Base-by-base conservation (phyloP, 106 monocot species). In the Acorus gramineus region DNA sequence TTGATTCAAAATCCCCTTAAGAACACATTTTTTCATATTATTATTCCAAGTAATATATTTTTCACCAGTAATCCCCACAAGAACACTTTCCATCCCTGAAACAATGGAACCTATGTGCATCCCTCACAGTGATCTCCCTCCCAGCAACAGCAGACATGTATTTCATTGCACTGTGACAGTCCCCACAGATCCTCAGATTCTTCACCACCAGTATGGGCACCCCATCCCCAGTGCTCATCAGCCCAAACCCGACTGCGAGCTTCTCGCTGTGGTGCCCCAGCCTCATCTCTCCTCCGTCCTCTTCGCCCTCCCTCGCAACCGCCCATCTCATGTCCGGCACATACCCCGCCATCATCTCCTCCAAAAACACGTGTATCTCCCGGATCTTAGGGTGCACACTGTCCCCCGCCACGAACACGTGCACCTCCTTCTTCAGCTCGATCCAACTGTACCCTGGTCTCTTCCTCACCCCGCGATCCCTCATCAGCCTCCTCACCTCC, bases 101-200 rank as follows among this genome's bases (percentile, higher is more conserved):
- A 58, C 76, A 81, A 69, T 90, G 90, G 55, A 86, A 90, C 73
- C 90, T 77, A 44, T 90, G 85, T 8, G 78, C 70, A 74, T 90
- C 90, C 74, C 90, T 85, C 2, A 90, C 73, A 9, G 78, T 86
- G 10, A 90, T 90, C 53, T 81, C 78, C 55, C 86, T 76, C 44
- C 54, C 61, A 10, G 62, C 56, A 44, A 90, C 79, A 8, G 68
- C 56, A 11, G 85, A 83, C 6, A 90, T 71, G 49, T 74, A 61
- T 62, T 83, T 86, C 52, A 90, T 81, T 9, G 90, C 83, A 65
- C 55, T 73, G 70, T 90, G 90, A 47, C 90, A 90, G 44, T 90
- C 90, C 8, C 86, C 85, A 64, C 90, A 86, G 42, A 86, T 86
- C 68, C 90, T 78, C 0, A 90, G 90, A 68, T 90, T 90, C 78